Evolutionary conservation across 2,329 filamentous ascomycete species (phyloP).

Genomic region (Pseudocercospora pini-densiflorae): DNA sequence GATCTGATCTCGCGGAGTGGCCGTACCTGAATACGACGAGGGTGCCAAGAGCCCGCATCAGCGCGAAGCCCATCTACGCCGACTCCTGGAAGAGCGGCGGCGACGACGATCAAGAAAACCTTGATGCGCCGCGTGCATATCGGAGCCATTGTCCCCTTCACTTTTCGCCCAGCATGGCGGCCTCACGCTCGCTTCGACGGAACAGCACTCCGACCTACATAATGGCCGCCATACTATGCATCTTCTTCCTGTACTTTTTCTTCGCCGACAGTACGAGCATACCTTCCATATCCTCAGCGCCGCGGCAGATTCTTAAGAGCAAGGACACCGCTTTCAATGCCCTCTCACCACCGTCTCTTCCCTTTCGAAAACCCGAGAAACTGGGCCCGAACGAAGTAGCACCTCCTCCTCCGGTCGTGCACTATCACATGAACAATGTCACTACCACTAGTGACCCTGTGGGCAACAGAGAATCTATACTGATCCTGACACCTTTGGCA

Average conservation of each 20-base stretch:
- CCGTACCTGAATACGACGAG: too few relatives aligned
- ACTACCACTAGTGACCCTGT: constrained; percentile 79
- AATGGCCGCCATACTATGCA: constrained; percentile 71
- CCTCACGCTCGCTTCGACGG: constrained; percentile 73
- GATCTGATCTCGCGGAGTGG: too few relatives aligned
- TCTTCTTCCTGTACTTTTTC: constrained; percentile 59
- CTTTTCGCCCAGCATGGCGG: constrained; percentile 53
- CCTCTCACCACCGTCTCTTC: constrained; percentile 74
- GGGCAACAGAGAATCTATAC: constrained; percentile 79
- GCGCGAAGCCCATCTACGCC: not conserved
- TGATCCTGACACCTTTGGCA: constrained; percentile 90
- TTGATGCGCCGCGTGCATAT: constrained; percentile 1
- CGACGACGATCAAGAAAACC: not conserved
- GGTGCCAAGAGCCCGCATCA: not conserved
- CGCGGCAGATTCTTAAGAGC: constrained; percentile 55
- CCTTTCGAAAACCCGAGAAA: constrained; percentile 69
- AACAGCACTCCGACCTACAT: constrained; percentile 76
- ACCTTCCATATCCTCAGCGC: constrained; percentile 55
- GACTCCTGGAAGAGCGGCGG: not conserved
- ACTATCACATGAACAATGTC: constrained; percentile 94
- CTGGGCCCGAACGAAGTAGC: constrained; percentile 59
- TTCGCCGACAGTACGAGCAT: constrained; percentile 64
- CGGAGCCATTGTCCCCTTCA: not conserved
- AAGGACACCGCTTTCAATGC: constrained; percentile 67
- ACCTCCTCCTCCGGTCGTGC: constrained; percentile 80